Base-by-base conservation (phyloP, 2,329 filamentous ascomycete genomes). In the Beauveria pseudobassiana region DNA sequence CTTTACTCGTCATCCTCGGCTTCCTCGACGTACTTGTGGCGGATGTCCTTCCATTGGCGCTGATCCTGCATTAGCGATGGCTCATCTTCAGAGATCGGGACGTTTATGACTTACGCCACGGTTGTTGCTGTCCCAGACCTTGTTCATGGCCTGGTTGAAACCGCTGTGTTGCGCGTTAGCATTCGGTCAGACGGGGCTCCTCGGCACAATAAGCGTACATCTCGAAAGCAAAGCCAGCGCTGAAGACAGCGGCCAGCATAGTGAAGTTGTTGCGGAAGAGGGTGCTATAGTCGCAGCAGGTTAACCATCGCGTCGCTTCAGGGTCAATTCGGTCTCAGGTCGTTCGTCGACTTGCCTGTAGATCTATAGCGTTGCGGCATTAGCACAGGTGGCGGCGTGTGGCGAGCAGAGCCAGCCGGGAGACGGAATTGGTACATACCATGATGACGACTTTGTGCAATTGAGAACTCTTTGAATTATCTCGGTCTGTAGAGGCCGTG, bases 11-110 rank as follows among this genome's bases (percentile, higher is more conserved):
- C 84, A 67, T 87, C 87, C 66, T 89, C 87, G 62, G 81, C 84
- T 63, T 82, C 82, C 78, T 90, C 79, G 71, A 96, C 77, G 78
- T 96, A 99, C 78, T 84, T 88, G 77, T 87, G 80, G 80, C 96
- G 93, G 82, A 99, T 97, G 77, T 99, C 95, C 85, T 97, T 97
- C 95, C 95, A 98, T 96, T 97, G 93, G 73, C 93, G 91, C 93
- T 98, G 67, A 34, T 55, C 58, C 46, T 48, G 30, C 10, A 66
- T 75, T 68, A 75, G 73, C 66, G 67, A 49, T 18, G 22, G 49
- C 49, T 30, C 42, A 40, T 26, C 28, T 1, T 22, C 20, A 2
- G 43, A 3, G 16, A 45, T 20, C 16, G 6, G 8, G 3, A 28
- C 42, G 20, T 16, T 18, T 18, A 9, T 24, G 28, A 87, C 90